Conservation (phyloP, 139 green algal species). For the Picochlorum sp. region DNA sequence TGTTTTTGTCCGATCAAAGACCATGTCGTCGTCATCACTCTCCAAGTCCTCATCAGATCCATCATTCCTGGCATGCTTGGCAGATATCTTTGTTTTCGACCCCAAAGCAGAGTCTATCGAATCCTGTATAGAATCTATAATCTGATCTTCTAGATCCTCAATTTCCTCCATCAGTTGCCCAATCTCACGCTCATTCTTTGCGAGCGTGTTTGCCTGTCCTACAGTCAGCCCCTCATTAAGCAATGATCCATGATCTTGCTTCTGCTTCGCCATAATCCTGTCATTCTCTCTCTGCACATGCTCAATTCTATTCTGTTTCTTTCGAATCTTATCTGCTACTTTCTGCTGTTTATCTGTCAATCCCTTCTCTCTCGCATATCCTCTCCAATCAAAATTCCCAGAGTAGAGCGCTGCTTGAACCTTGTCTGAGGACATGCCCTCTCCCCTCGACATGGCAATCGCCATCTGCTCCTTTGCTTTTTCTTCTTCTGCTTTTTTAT, state of each 20-base stretch:
- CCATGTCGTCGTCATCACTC: conserved; percentile 55
- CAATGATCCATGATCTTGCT: background rate
- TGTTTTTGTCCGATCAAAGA: conserved; percentile 63
- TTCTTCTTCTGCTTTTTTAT: conserved; percentile 24
- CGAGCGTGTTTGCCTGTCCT: conserved; percentile 52
- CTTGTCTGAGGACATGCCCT: conserved; percentile 15
- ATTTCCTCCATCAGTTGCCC: conserved; percentile 59
- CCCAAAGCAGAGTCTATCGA: conserved; percentile 1
- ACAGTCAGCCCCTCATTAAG: conserved; percentile 48
- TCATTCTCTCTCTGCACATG: conserved; percentile 73
- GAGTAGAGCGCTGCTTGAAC: conserved; percentile 45
- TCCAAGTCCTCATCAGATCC: conserved; percentile 17
- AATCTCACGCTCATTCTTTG: conserved; percentile 48
- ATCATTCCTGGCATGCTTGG: no score
- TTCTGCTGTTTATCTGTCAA: conserved; percentile 87
- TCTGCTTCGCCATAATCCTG: conserved; percentile 75
- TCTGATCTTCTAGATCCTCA: conserved; percentile 67
- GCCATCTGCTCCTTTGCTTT: conserved; percentile 40
- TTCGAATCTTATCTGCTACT: conserved; percentile 73
- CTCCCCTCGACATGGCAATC: conserved; percentile 15
- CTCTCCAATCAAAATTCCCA: conserved; percentile 54
- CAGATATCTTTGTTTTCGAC: background rate
- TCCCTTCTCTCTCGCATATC: conserved; percentile 34
- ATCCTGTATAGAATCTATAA: conserved; percentile 32
- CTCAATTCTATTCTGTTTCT: conserved; percentile 59